Evolutionary conservation across 805 yeast genomes (phyloP).

Genomic region (Peterozyma toletana): DNA sequence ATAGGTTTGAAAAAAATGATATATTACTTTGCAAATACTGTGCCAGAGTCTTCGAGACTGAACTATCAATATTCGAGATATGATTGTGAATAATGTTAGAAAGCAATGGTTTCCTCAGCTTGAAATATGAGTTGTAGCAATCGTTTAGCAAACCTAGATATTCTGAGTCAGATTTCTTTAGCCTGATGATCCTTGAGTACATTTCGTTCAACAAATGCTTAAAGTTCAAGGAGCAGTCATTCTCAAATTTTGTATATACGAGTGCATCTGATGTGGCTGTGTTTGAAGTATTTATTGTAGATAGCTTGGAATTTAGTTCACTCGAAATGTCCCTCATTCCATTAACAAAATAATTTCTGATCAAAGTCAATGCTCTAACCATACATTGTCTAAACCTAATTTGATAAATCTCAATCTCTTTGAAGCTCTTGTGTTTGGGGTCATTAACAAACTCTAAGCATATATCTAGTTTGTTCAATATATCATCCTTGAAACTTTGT

Average conservation of each 20-base stretch:
- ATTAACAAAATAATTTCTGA: conserved; percentile 56
- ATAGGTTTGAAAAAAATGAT: conserved; percentile 49
- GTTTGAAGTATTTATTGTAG: conserved; percentile 11
- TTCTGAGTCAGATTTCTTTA: conserved; percentile 23
- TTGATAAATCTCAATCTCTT: conserved; percentile 62
- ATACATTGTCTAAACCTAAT: conserved; percentile 77
- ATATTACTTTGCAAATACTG: conserved; percentile 58
- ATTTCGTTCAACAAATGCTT: conserved; percentile 18
- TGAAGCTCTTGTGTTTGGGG: conserved; percentile 43
- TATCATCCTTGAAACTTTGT: conserved; percentile 41
- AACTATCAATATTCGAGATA: conserved; percentile 13
- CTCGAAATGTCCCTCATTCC: conserved; percentile 28
- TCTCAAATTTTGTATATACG: conserved; percentile 56
- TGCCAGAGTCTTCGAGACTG: conserved; percentile 31
- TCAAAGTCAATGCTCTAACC: conserved; percentile 70
- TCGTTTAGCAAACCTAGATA: conserved; percentile 64
- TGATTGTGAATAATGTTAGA: conserved; percentile 25
- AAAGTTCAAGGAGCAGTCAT: conserved; percentile 13
- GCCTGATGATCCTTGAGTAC: conserved; percentile 15
- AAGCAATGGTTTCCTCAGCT: conserved; percentile 44
- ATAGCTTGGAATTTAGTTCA: conserved; percentile 13
- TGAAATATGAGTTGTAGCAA: conserved; percentile 57
- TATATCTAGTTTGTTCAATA: conserved; percentile 53
- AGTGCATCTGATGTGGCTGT: conserved; percentile 53
- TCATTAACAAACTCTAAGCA: conserved; percentile 55